Base-by-base conservation (phyloP, 306 rosid species). In the Datisca glomerata region DNA sequence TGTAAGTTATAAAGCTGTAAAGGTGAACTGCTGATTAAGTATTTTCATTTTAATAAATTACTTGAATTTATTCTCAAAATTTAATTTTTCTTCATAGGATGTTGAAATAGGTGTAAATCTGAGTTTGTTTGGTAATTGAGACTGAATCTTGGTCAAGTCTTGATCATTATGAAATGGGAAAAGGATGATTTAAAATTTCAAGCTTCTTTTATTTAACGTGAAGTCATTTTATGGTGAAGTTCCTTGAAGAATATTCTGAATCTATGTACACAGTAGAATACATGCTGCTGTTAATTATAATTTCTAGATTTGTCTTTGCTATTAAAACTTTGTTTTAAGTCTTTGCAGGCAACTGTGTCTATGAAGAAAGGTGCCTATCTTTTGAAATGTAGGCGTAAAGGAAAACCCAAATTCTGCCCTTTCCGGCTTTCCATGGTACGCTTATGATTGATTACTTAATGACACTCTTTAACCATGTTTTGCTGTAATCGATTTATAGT, bases 311-410 rank as follows among this genome's bases (percentile, higher is more conserved):
- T 29, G 27, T 56, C 61, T 49, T 11, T 46, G 18, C 21, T 24
- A 34, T 60, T 32, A 61, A 47, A 46, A 58, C 12, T 50, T 49
- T 39, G 13, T 52, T 41, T 47, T 15, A 27, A 12, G 55, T 38
- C 23, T 55, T 31, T 61, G 73, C 80, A 85, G 93, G 85, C 93
- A 51, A 67, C 80, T 74, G 65, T 80, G 8, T 80, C 89, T 15
- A 69, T 85, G 42, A 85, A 80, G 87, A 80, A 78, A 66, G 96
- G 96, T 35, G 73, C 96, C 13, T 64, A 67, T 61, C 78, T 85
- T 49, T 69, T 85, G 24, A 85, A 74, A 72, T 77, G 77, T 52
- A 78, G 89, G 47, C 64, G 55, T 23, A 64, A 83, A 59, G 93
- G 93, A 65, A 85, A 85, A 49, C 93, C 93, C 4, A 80, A 85